Evolutionary conservation across 129 eudicot genomes (phyloP).

Genomic region (Oenanthe sinensis): DNA sequence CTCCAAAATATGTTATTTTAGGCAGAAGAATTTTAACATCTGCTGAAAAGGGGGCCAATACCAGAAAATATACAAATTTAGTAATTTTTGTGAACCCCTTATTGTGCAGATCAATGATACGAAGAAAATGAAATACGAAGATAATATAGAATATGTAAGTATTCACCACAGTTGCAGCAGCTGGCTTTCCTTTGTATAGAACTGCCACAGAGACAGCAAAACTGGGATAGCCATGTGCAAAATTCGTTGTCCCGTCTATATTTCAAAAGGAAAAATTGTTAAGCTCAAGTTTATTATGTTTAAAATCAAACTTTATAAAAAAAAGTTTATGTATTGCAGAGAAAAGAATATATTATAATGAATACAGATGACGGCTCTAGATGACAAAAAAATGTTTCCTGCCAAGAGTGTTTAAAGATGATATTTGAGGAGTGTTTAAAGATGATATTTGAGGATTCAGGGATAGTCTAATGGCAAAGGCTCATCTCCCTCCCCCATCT

Average conservation of each 20-base stretch:
- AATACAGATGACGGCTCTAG: neutral
- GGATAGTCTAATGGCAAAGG: neutral
- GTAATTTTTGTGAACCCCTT: neutral
- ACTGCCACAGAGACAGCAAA: constrained; percentile 96
- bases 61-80: neutral
- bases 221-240: constrained; percentile 98
- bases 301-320: neutral
- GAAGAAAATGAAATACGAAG: neutral
- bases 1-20: neutral
- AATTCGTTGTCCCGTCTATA: constrained; percentile 93
- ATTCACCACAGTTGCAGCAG: constrained; percentile 90
- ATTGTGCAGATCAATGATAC: neutral
- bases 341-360: neutral
- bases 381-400: neutral
- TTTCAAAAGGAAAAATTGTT: neutral
- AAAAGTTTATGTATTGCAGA: constrained; percentile 6
- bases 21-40: neutral
- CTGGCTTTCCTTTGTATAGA: constrained; percentile 82
- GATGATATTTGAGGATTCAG: neutral
- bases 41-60: neutral
- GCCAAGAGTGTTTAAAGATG: neutral
- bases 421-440: neutral
- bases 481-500: neutral
- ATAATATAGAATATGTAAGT: constrained; percentile 2
- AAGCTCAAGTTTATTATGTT: neutral